Conservation (phyloP, 441 rosid genomes). For the Mallotus japonicus region DNA sequence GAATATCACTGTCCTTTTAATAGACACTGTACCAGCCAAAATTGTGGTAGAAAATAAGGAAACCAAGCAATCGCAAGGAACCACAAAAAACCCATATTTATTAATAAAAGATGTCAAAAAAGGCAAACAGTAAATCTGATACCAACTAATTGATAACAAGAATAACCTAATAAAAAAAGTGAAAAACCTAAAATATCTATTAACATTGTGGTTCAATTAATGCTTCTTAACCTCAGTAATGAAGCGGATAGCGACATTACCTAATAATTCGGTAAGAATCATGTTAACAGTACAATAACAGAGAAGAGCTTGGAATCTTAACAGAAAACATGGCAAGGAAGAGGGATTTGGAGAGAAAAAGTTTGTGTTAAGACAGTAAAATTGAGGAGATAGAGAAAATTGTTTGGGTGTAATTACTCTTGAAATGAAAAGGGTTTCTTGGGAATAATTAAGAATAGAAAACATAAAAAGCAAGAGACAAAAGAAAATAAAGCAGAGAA, state of each 20-base stretch:
- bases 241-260: constrained; percentile 64
- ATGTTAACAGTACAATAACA: constrained; percentile 33
- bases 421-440: constrained; percentile 26
- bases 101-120: constrained; percentile 38
- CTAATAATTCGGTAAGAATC: constrained; percentile 84
- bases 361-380: constrained; percentile 49
- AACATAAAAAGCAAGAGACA: constrained; percentile 48
- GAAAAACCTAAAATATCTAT: constrained; percentile 53
- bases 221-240: constrained; percentile 31
- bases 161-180: constrained; percentile 55
- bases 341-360: constrained; percentile 49
- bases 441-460: constrained; percentile 24
- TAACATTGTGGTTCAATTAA: not conserved
- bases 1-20: too few species aligned
- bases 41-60: too few species aligned
- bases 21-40: too few species aligned
- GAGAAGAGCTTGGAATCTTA: constrained; percentile 48
- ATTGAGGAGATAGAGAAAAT: constrained; percentile 44
- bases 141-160: constrained; percentile 78
- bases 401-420: constrained; percentile 30
- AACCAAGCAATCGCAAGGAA: constrained; percentile 35
- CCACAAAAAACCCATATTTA: constrained; percentile 40
- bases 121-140: constrained; percentile 77
- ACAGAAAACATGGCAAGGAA: constrained; percentile 66
- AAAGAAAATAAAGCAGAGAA: constrained; percentile 62